Conservation (phyloP, 2,329 filamentous ascomycete species). For the Thielaviopsis musarum region DNA sequence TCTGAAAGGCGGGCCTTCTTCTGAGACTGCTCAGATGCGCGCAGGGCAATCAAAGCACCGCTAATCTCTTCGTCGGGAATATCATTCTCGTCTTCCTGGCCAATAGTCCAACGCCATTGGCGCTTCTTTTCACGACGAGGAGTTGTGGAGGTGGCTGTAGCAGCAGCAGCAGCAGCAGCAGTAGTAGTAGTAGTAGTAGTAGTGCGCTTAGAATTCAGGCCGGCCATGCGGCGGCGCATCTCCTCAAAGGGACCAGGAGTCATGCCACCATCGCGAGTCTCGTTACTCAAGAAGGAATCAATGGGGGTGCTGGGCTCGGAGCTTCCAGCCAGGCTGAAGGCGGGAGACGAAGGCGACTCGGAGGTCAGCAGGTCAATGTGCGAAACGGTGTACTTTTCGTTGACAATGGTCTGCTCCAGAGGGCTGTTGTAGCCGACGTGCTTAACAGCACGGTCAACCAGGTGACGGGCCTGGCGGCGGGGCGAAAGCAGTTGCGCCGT, state of each 20-base stretch:
- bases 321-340: neutral
- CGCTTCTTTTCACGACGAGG: constrained; percentile 39
- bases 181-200: neutral
- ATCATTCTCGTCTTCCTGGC: constrained; percentile 25
- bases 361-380: constrained; percentile 47
- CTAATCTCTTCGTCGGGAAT: constrained; percentile 23
- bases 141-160: neutral
- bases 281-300: constrained; percentile 34
- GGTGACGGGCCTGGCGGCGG: constrained; percentile 34
- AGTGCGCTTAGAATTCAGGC: constrained; percentile 29
- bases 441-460: constrained; percentile 36
- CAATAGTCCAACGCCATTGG: constrained; percentile 51
- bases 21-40: constrained; percentile 18
- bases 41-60: constrained; percentile 26
- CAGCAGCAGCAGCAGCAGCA: neutral
- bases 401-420: constrained; percentile 45
- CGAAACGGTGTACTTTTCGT: constrained; percentile 42
- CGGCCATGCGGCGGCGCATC: constrained; percentile 40
- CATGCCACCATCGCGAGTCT: constrained; percentile 42
- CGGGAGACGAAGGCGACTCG: constrained; percentile 22
- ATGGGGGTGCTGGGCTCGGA: constrained; percentile 25
- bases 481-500: constrained; percentile 34
- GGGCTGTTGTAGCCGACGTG: constrained; percentile 47
- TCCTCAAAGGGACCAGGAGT: constrained; percentile 48
- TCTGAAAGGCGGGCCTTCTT: constrained; percentile 9